phyloP scores from a whole-genome alignment of 306 rosid genomes.

The Albizia julibrissin region DNA sequence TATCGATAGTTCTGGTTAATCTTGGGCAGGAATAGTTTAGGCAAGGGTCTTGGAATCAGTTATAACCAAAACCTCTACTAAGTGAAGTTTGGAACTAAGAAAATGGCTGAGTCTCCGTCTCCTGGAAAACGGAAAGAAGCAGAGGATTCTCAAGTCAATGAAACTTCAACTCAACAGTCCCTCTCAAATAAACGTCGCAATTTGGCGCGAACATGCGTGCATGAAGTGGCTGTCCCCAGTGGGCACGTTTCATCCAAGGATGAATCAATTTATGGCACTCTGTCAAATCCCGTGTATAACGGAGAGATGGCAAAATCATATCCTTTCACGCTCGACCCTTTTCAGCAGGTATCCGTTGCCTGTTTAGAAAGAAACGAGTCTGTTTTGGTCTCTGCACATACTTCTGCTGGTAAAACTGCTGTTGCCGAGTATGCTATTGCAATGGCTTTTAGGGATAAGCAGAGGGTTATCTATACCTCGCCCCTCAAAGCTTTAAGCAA shows the following conservation, averaged over 20 bases:
- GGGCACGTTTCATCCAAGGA: constrained; percentile 58
- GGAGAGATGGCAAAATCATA: constrained; percentile 76
- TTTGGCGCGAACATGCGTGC: constrained; percentile 72
- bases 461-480: constrained; percentile 88
- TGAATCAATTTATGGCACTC: constrained; percentile 70
- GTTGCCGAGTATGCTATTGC: constrained; percentile 98
- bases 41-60: not conserved
- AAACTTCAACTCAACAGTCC: constrained; percentile 27
- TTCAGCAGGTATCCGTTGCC: constrained; percentile 81
- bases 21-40: not conserved
- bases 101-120: constrained; percentile 57
- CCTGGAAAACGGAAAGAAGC: constrained; percentile 59
- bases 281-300: constrained; percentile 60
- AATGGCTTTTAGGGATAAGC: constrained; percentile 86
- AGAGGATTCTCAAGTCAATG: constrained; percentile 4
- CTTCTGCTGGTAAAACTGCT: constrained; percentile 96
- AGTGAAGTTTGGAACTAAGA: constrained; percentile 2
- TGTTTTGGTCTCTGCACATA: constrained; percentile 90
- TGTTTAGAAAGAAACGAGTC: constrained; percentile 92
- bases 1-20: not conserved
- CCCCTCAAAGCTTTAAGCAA: constrained; percentile 92
- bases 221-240: constrained; percentile 90
- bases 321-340: constrained; percentile 80
- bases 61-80: not conserved
- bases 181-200: constrained; percentile 43